Conservation (phyloP, 371 early-diverging fungal species). For the Aphelidium insulamus region DNA sequence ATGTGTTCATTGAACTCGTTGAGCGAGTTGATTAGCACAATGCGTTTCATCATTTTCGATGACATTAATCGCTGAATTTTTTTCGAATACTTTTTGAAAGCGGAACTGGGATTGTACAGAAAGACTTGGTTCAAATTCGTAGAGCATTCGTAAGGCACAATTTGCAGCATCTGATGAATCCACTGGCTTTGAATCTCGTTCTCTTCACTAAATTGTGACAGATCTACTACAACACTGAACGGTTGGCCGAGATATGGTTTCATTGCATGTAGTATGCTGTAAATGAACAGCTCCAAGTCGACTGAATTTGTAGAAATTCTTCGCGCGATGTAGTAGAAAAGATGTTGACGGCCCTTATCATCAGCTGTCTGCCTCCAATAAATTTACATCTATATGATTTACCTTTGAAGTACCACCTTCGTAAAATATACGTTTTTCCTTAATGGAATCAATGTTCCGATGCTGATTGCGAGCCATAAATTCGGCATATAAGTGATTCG, state of each 20-base stretch:
- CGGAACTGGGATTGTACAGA: constrained; percentile 58
- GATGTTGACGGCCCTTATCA: constrained; percentile 28
- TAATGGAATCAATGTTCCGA: constrained; percentile 33
- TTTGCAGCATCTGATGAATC: constrained; percentile 42
- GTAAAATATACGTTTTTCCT: constrained; percentile 44
- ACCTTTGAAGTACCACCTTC: constrained; percentile 53
- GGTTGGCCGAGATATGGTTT: constrained; percentile 14
- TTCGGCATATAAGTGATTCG: constrained; percentile 41
- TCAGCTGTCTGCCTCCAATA: neutral
- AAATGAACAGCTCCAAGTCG: constrained; percentile 60
- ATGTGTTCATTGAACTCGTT: constrained; percentile 48
- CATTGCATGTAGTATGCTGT: constrained; percentile 39
- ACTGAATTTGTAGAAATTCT: constrained; percentile 44
- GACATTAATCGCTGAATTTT: constrained; percentile 28
- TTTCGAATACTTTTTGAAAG: constrained; percentile 44
- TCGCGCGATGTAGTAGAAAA: constrained; percentile 63
- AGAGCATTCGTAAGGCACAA: constrained; percentile 33
- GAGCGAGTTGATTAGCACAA: constrained; percentile 35
- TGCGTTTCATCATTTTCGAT: constrained; percentile 28
- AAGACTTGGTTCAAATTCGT: constrained; percentile 14
- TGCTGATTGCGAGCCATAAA: constrained; percentile 54
- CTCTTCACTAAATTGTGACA: constrained; percentile 48
- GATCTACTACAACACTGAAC: constrained; percentile 58
- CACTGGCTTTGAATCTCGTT: constrained; percentile 63
- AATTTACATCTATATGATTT: neutral